A percentile compares a stretch with the other conserved stretches of the same genome.
Conservation (phyloP, 192 early-diverging fungal species). For the Coemansia sp. region DNA sequence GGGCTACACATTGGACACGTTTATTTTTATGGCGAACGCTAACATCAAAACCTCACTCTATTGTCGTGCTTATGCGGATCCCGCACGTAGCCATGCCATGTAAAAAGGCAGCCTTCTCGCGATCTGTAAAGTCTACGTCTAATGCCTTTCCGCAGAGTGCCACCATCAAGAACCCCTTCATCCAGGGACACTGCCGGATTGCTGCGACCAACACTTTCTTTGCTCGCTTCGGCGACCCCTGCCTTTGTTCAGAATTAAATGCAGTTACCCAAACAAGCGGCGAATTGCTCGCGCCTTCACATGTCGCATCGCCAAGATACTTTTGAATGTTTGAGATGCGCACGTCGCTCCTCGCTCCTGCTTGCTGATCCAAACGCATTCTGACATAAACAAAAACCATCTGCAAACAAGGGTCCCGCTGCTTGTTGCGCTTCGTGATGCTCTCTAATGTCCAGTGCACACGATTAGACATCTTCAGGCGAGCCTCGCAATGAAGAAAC, state of each 20-base stretch:
- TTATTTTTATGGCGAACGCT: too few species aligned
- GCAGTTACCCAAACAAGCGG: constrained; percentile 12
- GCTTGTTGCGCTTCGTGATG: not conserved
- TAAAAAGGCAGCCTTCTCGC: constrained; percentile 16
- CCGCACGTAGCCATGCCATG: constrained; percentile 25
- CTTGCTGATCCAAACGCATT: constrained; percentile 4
- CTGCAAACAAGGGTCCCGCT: not conserved
- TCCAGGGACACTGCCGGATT: constrained; percentile 29
- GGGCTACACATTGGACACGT: too few species aligned
- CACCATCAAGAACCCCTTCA: constrained; percentile 30
- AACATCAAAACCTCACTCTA: too few species aligned
- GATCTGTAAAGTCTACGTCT: not conserved
- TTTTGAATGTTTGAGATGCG: not conserved
- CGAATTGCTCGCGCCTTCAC: constrained; percentile 13
- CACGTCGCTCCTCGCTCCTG: not conserved
- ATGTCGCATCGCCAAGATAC: constrained; percentile 15
- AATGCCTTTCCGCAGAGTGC: constrained; percentile 10
- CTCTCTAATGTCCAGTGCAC: constrained; percentile 5
- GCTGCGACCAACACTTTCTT: constrained; percentile 16
- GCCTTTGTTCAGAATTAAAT: constrained; percentile 13
- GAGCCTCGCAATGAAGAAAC: constrained; percentile 16
- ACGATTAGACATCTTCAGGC: constrained; percentile 5
- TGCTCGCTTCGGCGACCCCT: not conserved
- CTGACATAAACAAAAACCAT: not conserved
- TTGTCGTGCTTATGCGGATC: constrained; percentile 13